Evolutionary conservation across 352 stramenopile species (phyloP).

Genomic region (Sclerospora graminicola): DNA sequence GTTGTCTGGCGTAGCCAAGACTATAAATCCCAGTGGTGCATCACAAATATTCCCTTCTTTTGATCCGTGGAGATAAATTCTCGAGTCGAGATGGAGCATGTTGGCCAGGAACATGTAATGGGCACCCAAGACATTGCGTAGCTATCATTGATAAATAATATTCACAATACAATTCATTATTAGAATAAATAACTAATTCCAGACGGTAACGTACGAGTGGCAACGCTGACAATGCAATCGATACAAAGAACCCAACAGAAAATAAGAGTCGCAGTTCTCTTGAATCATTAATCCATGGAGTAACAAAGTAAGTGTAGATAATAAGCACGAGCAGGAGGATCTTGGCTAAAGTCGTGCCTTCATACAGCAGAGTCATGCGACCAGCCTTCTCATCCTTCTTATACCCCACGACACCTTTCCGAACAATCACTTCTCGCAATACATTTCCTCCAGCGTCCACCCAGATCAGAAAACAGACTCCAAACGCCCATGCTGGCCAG

Average conservation of each 20-base stretch:
- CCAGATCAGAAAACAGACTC: slow-evolving; percentile 66
- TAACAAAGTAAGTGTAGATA: slow-evolving; percentile 72
- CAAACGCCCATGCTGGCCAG: slow-evolving; percentile 63
- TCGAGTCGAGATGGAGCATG: slow-evolving; percentile 49
- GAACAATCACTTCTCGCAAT: slow-evolving; percentile 52
- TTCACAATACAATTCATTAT: neutral
- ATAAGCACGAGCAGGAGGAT: slow-evolving; percentile 55
- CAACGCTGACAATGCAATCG: slow-evolving; percentile 41
- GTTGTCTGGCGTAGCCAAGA: slow-evolving; percentile 42
- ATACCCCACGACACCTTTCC: slow-evolving; percentile 51
- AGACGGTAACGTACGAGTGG: slow-evolving; percentile 28
- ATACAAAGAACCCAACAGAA: slow-evolving; percentile 62
- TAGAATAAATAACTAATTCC: neutral
- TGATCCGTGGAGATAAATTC: slow-evolving; percentile 32
- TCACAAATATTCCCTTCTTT: slow-evolving; percentile 41
- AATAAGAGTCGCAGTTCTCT: slow-evolving; percentile 39
- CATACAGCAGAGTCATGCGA: slow-evolving; percentile 52
- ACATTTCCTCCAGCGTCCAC: slow-evolving; percentile 56
- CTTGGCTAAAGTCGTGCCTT: slow-evolving; percentile 58
- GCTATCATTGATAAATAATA: slow-evolving; percentile 14
- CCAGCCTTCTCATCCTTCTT: slow-evolving; percentile 45
- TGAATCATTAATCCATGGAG: slow-evolving; percentile 38
- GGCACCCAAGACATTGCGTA: slow-evolving; percentile 58
- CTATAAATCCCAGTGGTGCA: slow-evolving; percentile 54
- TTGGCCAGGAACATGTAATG: slow-evolving; percentile 75